Conservation (phyloP, 1,284 basidiomycete genomes). For the Erythrobasidium hasegawianum region DNA sequence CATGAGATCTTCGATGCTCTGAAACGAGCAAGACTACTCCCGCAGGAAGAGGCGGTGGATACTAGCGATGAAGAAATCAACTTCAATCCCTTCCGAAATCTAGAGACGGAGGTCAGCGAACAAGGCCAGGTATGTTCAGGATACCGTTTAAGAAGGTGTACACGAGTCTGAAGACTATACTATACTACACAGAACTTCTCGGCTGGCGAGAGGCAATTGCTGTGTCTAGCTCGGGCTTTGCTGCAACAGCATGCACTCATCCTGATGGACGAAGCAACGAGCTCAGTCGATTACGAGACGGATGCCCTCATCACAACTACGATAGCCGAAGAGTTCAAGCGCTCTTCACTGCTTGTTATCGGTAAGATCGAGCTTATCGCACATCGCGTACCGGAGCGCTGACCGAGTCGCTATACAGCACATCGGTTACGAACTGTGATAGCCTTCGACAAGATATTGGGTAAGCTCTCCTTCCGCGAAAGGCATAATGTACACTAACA, state of each 20-base stretch:
- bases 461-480: neutral
- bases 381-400: too few species aligned
- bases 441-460: conserved; percentile 43
- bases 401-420: too few species aligned
- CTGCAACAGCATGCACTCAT: conserved; percentile 68
- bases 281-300: conserved; percentile 71
- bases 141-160: too few species aligned
- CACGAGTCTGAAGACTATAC: too few species aligned
- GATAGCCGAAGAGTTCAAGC: conserved; percentile 66
- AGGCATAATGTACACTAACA: conserved; percentile 16
- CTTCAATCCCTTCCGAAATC: conserved; percentile 70
- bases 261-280: conserved; percentile 61
- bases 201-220: conserved; percentile 76
- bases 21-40: conserved; percentile 77
- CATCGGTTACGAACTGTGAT: conserved; percentile 48
- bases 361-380: too few species aligned
- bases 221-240: conserved; percentile 79
- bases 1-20: conserved; percentile 81
- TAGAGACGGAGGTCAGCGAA: conserved; percentile 78
- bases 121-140: conserved; percentile 52
- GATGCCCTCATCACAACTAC: conserved; percentile 71
- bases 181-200: conserved; percentile 79
- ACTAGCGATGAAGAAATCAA: conserved; percentile 57
- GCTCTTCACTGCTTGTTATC: conserved; percentile 66
- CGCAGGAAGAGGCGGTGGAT: conserved; percentile 49